Conservation (phyloP, 169 alveolate genomes). For the Plasmodium fragile region DNA sequence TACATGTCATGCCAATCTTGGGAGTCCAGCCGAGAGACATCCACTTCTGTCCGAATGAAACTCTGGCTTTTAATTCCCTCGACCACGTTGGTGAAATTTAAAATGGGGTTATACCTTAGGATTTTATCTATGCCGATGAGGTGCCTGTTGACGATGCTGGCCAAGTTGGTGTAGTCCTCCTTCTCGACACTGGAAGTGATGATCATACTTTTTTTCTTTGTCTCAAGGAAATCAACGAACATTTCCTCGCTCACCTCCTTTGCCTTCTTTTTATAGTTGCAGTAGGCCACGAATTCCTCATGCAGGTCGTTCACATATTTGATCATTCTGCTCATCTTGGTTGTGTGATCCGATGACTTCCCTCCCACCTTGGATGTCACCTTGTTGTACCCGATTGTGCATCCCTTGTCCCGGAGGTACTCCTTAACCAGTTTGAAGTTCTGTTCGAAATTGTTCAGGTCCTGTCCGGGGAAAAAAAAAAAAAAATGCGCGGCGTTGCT, state of each 20-base stretch:
- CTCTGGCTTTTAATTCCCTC: slow-evolving; percentile 46
- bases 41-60: slow-evolving; percentile 25
- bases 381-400: slow-evolving; percentile 36
- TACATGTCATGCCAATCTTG: slow-evolving; percentile 44
- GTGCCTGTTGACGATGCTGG: slow-evolving; percentile 32
- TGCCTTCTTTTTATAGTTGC: slow-evolving; percentile 54
- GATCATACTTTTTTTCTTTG: slow-evolving; percentile 52
- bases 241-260: slow-evolving; percentile 35
- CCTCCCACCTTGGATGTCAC: background rate
- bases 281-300: slow-evolving; percentile 65
- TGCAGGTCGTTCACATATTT: slow-evolving; percentile 50
- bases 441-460: slow-evolving; percentile 36
- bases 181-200: slow-evolving; percentile 52
- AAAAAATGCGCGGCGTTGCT: background rate
- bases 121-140: slow-evolving; percentile 44
- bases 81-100: slow-evolving; percentile 33
- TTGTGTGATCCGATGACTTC: background rate
- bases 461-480: slow-evolving; percentile 10
- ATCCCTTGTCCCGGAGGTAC: slow-evolving; percentile 43
- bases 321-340: slow-evolving; percentile 3
- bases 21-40: slow-evolving; percentile 9
- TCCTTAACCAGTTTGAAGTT: slow-evolving; percentile 31
- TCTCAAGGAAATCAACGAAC: slow-evolving; percentile 45
- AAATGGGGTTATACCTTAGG: slow-evolving; percentile 23
- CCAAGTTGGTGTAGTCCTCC: slow-evolving; percentile 59